Base-by-base conservation (phyloP, 768 basidiomycete genomes). In the Mycena olivaceomarginata region DNA sequence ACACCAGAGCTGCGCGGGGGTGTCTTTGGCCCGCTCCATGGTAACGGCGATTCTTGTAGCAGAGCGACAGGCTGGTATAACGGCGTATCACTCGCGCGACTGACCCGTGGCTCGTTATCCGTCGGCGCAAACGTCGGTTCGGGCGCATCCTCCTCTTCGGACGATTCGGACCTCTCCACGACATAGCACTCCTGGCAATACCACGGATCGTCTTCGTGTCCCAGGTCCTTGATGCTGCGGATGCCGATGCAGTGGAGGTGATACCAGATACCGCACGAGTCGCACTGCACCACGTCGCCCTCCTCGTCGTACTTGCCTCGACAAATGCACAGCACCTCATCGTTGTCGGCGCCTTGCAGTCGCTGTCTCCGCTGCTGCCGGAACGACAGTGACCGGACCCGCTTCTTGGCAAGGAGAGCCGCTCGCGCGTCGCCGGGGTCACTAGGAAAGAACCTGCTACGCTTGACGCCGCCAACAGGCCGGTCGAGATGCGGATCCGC, bases 191-290 rank as follows among this genome's bases (percentile, higher is more conserved):
- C 85, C 67, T 87, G 83, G 84, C 95, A 94, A 83, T 90, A 97
- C 95, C 96, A 97, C 1, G 92, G 92, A 79, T 96, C 95, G 80
- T 96, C 94, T 81, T 95, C 94, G 65, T 85, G 90, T 9, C 95
- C 96, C 18, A 96, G 87, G 67, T 95, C 92, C 13, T 89, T 84
- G 45, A 92, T 89, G 79, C 88, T 89, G 67, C 85, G 85, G 79
- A 97, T 94, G 67, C 95, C 95, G 48, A 97, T 93, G 84, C 96
- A 97, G 59, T 91, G 85, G 43, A 96, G 88, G 84, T 97, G 96
- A 82, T 94, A 96, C 96, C 96, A 97, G 18, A 88, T 93, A 82
- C 91, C 88, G 83, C 96, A 97, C 5, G 89, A 88, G 80, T 97
- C 95, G 79, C 96, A 97, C 80, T 96, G 96, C 43, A 97, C 96